Conservation (phyloP, 148 eudicot genomes). For the Linanthus parryae region DNA sequence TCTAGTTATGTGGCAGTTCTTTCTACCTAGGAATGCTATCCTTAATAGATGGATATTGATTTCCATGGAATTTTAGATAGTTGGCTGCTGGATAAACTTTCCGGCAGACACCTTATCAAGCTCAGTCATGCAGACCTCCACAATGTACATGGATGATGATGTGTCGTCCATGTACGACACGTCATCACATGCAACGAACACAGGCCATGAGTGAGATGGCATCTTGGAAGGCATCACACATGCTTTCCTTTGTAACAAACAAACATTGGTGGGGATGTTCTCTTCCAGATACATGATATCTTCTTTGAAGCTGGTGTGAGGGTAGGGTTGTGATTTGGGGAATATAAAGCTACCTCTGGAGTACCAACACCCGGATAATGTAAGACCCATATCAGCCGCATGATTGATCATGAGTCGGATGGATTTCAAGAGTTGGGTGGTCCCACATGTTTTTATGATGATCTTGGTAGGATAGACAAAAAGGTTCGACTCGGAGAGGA, state of each 20-base stretch:
- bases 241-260: slow-evolving; percentile 39
- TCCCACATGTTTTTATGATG: slow-evolving; percentile 72
- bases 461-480: too few relatives aligned
- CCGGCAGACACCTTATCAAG: slow-evolving; percentile 34
- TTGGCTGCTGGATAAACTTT: slow-evolving; percentile 44
- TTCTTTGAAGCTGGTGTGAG: slow-evolving; percentile 46
- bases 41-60: too few relatives aligned
- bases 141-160: slow-evolving; percentile 25
- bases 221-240: slow-evolving; percentile 35
- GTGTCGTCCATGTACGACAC: too few relatives aligned
- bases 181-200: slow-evolving; percentile 35
- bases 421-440: slow-evolving; percentile 58
- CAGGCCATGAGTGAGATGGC: slow-evolving; percentile 49
- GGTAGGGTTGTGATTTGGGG: slow-evolving; percentile 52
- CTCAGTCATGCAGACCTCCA: slow-evolving; percentile 66
- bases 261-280: slow-evolving; percentile 22
- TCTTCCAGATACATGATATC: slow-evolving; percentile 43
- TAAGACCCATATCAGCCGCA: slow-evolving; percentile 24
- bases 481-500: too few relatives aligned
- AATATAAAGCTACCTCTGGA: slow-evolving; percentile 61
- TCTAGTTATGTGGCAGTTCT: too few relatives aligned
- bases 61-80: too few relatives aligned
- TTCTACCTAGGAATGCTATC: too few relatives aligned
- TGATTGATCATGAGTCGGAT: slow-evolving; percentile 38
- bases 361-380: slow-evolving; percentile 34